Percentiles rank a stretch among this genome's conserved stretches.
phyloP scores from a whole-genome alignment of 257 asterid genomes.

The Vinca minor region DNA sequence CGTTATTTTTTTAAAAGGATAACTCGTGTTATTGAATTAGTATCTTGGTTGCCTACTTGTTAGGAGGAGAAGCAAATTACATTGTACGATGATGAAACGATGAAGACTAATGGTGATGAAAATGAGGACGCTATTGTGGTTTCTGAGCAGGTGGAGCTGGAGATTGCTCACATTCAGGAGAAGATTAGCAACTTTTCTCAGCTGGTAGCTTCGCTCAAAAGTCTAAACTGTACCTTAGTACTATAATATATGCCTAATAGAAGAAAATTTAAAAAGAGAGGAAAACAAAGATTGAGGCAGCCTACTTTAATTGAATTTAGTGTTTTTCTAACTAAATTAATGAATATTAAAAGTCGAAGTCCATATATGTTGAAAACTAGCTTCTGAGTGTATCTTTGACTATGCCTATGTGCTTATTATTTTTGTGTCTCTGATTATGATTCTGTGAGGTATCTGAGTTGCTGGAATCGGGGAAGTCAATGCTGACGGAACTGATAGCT shows the following conservation, averaged over 20 bases:
- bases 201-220: slow-evolving; percentile 38
- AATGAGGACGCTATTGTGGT: slow-evolving; percentile 30
- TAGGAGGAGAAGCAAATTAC: slow-evolving; percentile 33
- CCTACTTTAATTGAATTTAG: not conserved
- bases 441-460: slow-evolving; percentile 64
- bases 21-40: too few relatives aligned
- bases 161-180: slow-evolving; percentile 68
- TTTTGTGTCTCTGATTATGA: slow-evolving; percentile 18
- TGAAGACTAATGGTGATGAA: slow-evolving; percentile 46
- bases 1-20: too few relatives aligned
- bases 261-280: not conserved
- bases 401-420: slow-evolving; percentile 6
- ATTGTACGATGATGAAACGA: slow-evolving; percentile 24
- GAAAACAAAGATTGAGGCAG: not conserved
- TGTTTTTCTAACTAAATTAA: not conserved
- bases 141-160: slow-evolving; percentile 62
- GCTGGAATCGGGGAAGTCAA: slow-evolving; percentile 80
- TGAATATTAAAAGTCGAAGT: not conserved
- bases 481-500: slow-evolving; percentile 68
- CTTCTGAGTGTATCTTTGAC: not conserved
- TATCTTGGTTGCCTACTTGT: not conserved
- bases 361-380: not conserved
- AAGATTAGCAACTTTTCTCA: slow-evolving; percentile 66
- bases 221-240: not conserved
- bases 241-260: not conserved